A percentile compares a stretch with the other conserved stretches of the same genome.
Conservation (phyloP, 2,329 filamentous ascomycete species). For the Sclerotinia sclerotiorum region DNA sequence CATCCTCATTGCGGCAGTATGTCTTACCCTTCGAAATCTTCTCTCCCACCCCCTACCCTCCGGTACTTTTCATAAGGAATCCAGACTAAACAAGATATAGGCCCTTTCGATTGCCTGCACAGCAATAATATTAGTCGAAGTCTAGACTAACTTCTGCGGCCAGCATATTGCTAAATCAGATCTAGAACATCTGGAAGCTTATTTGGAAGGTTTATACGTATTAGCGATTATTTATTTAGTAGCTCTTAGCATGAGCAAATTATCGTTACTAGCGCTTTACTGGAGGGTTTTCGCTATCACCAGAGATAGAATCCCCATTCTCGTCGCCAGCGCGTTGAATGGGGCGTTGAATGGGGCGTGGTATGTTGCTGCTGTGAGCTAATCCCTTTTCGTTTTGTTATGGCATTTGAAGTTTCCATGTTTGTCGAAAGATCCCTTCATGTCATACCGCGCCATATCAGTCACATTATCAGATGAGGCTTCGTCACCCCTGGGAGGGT, state of each 20-base stretch:
- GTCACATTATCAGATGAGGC: background rate
- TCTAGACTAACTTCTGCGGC: slow-evolving; percentile 11
- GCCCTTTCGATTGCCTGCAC: slow-evolving; percentile 7
- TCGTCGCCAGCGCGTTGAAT: background rate
- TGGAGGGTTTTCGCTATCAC: slow-evolving; percentile 12
- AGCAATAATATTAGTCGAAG: slow-evolving; percentile 1
- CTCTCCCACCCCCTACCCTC: no score
- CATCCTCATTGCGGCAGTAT: slow-evolving; percentile 11
- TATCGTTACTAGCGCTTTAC: slow-evolving; percentile 13
- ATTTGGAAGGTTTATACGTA: slow-evolving; percentile 5
- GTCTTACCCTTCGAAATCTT: no score
- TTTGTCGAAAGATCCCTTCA: background rate
- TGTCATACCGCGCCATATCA: background rate
- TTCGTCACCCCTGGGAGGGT: no score
- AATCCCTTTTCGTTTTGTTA: background rate
- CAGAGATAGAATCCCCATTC: background rate
- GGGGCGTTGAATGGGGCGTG: slow-evolving; percentile 8
- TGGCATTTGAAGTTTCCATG: background rate
- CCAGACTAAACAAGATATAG: background rate
- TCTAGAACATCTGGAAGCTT: slow-evolving; percentile 1
- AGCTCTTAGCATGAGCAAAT: slow-evolving; percentile 11
- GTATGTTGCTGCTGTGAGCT: slow-evolving; percentile 14
- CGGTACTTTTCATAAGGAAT: background rate
- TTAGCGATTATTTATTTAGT: slow-evolving; percentile 1
- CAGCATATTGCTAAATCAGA: slow-evolving; percentile 16